Percentiles rank a stretch among this genome's conserved stretches.
Evolutionary conservation across 2,329 filamentous ascomycete genomes (phyloP).

Genomic region (Penicillium sp.): DNA sequence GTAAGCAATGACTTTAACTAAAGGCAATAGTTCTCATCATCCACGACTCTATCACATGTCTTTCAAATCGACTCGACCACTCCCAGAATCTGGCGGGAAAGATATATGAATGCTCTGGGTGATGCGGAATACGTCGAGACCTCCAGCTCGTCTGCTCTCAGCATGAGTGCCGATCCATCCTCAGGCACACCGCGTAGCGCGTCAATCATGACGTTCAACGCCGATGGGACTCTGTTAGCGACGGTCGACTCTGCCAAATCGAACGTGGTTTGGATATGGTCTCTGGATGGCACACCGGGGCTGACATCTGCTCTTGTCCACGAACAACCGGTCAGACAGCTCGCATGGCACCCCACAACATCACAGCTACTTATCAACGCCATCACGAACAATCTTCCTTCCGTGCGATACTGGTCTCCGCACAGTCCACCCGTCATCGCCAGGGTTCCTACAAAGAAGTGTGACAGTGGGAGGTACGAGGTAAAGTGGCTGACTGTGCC

Average conservation of each 20-base stretch:
- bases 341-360: constrained; percentile 41
- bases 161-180: constrained; percentile 27
- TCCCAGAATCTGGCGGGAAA: constrained; percentile 37
- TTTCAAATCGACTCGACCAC: constrained; percentile 31
- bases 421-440: constrained; percentile 30
- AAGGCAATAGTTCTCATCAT: constrained; percentile 31
- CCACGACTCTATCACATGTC: constrained; percentile 34
- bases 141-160: constrained; percentile 38
- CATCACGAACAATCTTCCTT: constrained; percentile 32
- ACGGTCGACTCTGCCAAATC: constrained; percentile 41
- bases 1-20: constrained; percentile 1
- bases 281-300: constrained; percentile 27
- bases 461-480: constrained; percentile 37
- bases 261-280: constrained; percentile 49
- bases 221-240: constrained; percentile 36
- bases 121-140: constrained; percentile 37
- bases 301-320: constrained; percentile 42
- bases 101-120: constrained; percentile 27
- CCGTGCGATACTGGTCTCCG: constrained; percentile 36
- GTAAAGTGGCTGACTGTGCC: constrained; percentile 31
- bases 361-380: constrained; percentile 41
- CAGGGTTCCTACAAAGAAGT: constrained; percentile 31
- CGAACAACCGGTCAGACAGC: constrained; percentile 41
- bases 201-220: constrained; percentile 41
- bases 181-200: constrained; percentile 35